These are phyloP conservation scores for Neofusicoccum sp. DNA, from an alignment of 2,329 filamentous ascomycete species.

Conservation along the genomic window DNA sequence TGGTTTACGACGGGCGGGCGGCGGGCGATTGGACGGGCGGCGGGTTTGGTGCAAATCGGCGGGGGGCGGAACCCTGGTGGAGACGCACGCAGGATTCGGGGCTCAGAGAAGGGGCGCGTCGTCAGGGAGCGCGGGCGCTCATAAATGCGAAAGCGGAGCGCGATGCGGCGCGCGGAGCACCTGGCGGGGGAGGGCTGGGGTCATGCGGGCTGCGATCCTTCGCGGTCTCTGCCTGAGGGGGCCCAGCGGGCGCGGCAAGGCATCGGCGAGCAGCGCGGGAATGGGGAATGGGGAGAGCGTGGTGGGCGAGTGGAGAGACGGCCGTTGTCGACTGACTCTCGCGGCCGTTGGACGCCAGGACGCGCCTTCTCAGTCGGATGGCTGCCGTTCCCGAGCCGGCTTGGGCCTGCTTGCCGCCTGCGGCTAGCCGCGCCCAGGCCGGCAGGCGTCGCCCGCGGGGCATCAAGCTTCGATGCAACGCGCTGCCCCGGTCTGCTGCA, in stretches of 20 bases:
- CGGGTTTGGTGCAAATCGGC: background rate
- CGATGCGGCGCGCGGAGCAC: background rate
- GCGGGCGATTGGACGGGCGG: background rate
- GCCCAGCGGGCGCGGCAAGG: background rate
- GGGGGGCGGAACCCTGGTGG: background rate
- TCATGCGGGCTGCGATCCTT: background rate
- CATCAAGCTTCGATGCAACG: too few species aligned
- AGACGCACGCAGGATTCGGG: background rate
- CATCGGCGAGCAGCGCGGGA: background rate
- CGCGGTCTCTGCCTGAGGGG: background rate
- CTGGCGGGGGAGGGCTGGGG: too few species aligned
- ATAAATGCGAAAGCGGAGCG: background rate
- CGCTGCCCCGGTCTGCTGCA: background rate
- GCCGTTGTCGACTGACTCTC: too few species aligned
- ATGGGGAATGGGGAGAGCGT: background rate
- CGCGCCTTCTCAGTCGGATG: background rate
- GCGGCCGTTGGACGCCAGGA: too few species aligned
- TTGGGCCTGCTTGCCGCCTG: background rate
- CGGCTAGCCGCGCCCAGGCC: background rate
- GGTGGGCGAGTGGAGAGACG: conserved; percentile 12
- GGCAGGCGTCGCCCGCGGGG: too few species aligned
- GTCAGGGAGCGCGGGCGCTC: background rate
- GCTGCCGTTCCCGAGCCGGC: background rate
- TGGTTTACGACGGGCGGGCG: background rate
- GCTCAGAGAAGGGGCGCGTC: background rate